Evolutionary conservation across 2,329 filamentous ascomycete species (phyloP), one percentile per base, ranked within the genome.

Genomic region (Venturia pyrina): DNA sequence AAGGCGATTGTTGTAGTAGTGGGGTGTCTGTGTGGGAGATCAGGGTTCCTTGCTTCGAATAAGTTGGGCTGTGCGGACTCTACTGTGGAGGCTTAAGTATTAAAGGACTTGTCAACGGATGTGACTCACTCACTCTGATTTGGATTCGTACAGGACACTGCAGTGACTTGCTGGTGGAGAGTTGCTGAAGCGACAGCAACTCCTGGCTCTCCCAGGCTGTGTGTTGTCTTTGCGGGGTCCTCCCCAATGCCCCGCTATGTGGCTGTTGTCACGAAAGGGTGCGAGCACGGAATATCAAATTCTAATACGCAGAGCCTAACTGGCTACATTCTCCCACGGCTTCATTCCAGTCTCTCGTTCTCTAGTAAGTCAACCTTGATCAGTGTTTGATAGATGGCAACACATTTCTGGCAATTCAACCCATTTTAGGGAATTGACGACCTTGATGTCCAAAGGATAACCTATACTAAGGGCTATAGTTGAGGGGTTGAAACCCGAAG

Each of bases 201-300:
- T 28, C 28, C 28, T 2, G 28, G 2, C 28, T 28, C 28, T 28
- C 28, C 4, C 28, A 28, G 28, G 28, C 48, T 53, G 21, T 53
- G 48, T 53, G 48, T 28, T 53, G 48, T 53, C 48, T 53, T n/a
- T 53, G 48, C 48, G 48, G 48, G 48, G 48, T 53, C 48, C 48
- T 53, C 4, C 28, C 21, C 21, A 15, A 17, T 21, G 4, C 21
- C 48, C 48, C 48, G 24, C 48, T 28, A 28, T 15, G 48, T 28
- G 21, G 10, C 8, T 53, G 5, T 21, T 50, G 46, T 50, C 46
- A 50, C 46, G n/a, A 13, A 48, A 19, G 1, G 19, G 10, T 21
- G 44, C 44, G 17, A 48, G n/a, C 8, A 24, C 46, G n/a, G n/a
- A 50, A 11, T 24, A 11, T 28, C 3, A 50, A 11, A 6, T 2